Conservation (phyloP, 2,329 filamentous ascomycete species). For the Didymella keratinophila region DNA sequence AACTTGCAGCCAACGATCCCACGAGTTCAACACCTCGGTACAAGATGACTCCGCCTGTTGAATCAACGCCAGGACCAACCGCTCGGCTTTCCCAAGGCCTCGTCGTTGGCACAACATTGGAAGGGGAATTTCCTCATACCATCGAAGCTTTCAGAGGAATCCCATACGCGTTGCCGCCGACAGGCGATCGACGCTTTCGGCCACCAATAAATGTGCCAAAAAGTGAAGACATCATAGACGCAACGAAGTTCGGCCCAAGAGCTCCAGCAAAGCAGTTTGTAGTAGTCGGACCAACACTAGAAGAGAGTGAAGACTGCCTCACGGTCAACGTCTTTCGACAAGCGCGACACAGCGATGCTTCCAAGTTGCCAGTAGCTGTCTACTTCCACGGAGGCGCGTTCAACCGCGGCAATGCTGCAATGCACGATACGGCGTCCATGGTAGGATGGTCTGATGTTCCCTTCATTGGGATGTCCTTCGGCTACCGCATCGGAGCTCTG, state of each 20-base stretch:
- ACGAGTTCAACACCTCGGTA: not conserved
- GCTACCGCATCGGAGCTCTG: slow-evolving; percentile 29
- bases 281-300: slow-evolving; percentile 19
- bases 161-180: slow-evolving; percentile 32
- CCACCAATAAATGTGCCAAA: slow-evolving; percentile 27
- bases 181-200: slow-evolving; percentile 29
- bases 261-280: slow-evolving; percentile 31
- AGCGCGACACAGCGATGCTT: not conserved
- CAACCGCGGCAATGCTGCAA: slow-evolving; percentile 49
- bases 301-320: slow-evolving; percentile 33
- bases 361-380: slow-evolving; percentile 44
- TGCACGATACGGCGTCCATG: slow-evolving; percentile 68
- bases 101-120: not conserved
- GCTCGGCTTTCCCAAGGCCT: not conserved
- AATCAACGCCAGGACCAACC: not conserved
- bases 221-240: slow-evolving; percentile 23
- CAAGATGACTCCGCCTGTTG: not conserved
- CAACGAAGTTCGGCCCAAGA: slow-evolving; percentile 27
- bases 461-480: slow-evolving; percentile 60
- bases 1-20: not conserved
- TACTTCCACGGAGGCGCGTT: slow-evolving; percentile 72
- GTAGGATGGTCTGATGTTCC: slow-evolving; percentile 61
- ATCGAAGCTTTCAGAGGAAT: slow-evolving; percentile 31
- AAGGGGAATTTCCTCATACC: slow-evolving; percentile 5
- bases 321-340: slow-evolving; percentile 32